These are phyloP conservation scores for Chytriomyces confervae DNA, from an alignment of 192 early-diverging fungal species.

Conservation along the genomic window DNA sequence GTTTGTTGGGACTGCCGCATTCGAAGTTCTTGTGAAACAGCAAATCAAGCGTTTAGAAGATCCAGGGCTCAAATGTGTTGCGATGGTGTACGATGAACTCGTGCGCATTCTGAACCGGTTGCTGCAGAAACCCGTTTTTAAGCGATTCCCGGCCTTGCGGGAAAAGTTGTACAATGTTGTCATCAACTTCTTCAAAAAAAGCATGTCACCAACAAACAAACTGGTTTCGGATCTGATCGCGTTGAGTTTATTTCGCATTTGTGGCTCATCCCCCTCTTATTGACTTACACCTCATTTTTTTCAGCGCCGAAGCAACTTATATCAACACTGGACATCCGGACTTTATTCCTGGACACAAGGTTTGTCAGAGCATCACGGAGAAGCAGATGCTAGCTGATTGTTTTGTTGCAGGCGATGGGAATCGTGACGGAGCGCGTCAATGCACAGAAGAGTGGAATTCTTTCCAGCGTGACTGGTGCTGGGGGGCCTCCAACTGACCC, in stretches of 20 bases:
- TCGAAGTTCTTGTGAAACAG: slow-evolving; percentile 97
- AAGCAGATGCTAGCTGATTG: neutral
- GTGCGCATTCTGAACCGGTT: slow-evolving; percentile 92
- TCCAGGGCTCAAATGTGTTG: slow-evolving; percentile 92
- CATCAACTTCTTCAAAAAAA: slow-evolving; percentile 91
- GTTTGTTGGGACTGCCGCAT: slow-evolving; percentile 97
- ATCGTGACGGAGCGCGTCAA: slow-evolving; percentile 87
- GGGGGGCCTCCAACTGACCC: slow-evolving; percentile 19
- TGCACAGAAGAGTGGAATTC: slow-evolving; percentile 57
- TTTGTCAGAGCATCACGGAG: neutral
- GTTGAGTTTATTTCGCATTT: slow-evolving; percentile 51
- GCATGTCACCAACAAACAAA: slow-evolving; percentile 90
- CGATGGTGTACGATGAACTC: slow-evolving; percentile 97
- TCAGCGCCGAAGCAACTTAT: slow-evolving; percentile 90
- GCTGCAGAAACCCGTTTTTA: slow-evolving; percentile 91
- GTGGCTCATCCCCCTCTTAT: slow-evolving; percentile 27
- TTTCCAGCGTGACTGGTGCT: slow-evolving; percentile 19
- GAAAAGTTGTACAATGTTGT: slow-evolving; percentile 94
- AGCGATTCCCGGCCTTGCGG: slow-evolving; percentile 93
- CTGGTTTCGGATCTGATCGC: slow-evolving; percentile 89
- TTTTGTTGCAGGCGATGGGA: slow-evolving; percentile 71
- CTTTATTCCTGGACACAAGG: slow-evolving; percentile 94
- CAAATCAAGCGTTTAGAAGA: slow-evolving; percentile 99
- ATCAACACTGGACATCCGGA: slow-evolving; percentile 99
- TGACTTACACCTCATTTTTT: slow-evolving; percentile 1